Percentiles rank a stretch among this genome's conserved stretches.
Conservation (phyloP, 768 basidiomycete genomes). For the Tricholoma bakamatsutake region DNA sequence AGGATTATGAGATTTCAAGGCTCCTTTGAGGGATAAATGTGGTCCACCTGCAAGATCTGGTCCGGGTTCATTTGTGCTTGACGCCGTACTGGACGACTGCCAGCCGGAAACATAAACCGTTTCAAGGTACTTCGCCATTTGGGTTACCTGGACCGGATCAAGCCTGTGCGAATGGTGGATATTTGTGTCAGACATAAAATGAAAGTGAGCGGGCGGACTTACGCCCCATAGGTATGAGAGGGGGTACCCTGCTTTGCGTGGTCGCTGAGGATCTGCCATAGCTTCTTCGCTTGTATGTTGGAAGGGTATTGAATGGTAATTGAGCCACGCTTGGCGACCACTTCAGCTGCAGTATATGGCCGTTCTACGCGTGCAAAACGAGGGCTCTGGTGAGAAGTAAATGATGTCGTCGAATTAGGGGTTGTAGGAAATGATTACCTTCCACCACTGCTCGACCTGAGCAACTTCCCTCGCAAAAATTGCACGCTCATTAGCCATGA, state of each 20-base stretch:
- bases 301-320: slow-evolving; percentile 84
- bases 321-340: slow-evolving; percentile 91
- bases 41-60: slow-evolving; percentile 90
- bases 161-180: slow-evolving; percentile 47
- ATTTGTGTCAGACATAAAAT: not conserved
- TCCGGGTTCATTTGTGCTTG: slow-evolving; percentile 91
- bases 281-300: slow-evolving; percentile 79
- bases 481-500: slow-evolving; percentile 62
- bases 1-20: not conserved
- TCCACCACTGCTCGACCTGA: slow-evolving; percentile 88
- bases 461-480: slow-evolving; percentile 78
- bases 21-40: not conserved
- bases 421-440: slow-evolving; percentile 43
- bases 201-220: slow-evolving; percentile 32
- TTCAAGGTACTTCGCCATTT: slow-evolving; percentile 98
- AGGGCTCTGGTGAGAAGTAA: slow-evolving; percentile 50
- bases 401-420: not conserved
- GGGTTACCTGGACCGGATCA: slow-evolving; percentile 95
- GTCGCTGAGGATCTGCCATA: slow-evolving; percentile 66
- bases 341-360: slow-evolving; percentile 89
- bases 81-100: slow-evolving; percentile 92
- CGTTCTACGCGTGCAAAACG: slow-evolving; percentile 85
- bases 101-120: slow-evolving; percentile 98
- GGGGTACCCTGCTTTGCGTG: slow-evolving; percentile 76
- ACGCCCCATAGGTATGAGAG: slow-evolving; percentile 98